Evolutionary conservation across 2,329 filamentous ascomycete genomes (phyloP), one percentile per base, ranked within the genome.

Genomic region (Tolypocladium sp.): DNA sequence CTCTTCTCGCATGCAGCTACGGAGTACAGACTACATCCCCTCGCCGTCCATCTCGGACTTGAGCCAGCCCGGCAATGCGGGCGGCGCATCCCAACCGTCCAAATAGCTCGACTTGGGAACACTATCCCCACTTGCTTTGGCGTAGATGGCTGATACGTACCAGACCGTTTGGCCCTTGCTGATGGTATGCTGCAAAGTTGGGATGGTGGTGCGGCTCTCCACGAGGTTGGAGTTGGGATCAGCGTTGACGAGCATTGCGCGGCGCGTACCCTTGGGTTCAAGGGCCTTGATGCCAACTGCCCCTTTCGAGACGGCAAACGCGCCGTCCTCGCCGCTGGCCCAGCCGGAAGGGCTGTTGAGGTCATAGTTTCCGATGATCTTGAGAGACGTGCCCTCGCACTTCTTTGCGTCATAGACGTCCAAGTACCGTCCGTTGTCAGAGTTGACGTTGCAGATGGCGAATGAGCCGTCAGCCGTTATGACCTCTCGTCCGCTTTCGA

Each of bases 181-280:
- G 41, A 92, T 70, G 33, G 83, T 85, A 62, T 82, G 79, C 68
- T 86, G 82, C 66, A 92, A 72, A 37, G 86, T 86, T 30, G 90
- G 90, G 64, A 92, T 82, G 49, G 88, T 79, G 4, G 87, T 91
- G 60, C 89, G 77, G 60, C 85, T 84, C 73, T 91, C 86, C 2
- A 91, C 78, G 40, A 92, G 74, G 72, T 92, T 92, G 55, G 86
- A 89, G 74, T 92, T 92, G 8, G 89, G 88, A 69, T 92, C 90
- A 13, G 88, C 87, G 59, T 91, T 85, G 55, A 92, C 83, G 33
- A 91, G 77, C 68, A 82, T 85, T 3, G 88, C 89, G 58, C 71
- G 73, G 25, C 87, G 77, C 17, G 69, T 74, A 1, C 35, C 35
- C 35, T 13, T 4, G 12, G 77, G 77, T 67, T 77, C 88, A 58